phyloP scores from a whole-genome alignment of 768 basidiomycete genomes.

The Suillus variegatus region DNA sequence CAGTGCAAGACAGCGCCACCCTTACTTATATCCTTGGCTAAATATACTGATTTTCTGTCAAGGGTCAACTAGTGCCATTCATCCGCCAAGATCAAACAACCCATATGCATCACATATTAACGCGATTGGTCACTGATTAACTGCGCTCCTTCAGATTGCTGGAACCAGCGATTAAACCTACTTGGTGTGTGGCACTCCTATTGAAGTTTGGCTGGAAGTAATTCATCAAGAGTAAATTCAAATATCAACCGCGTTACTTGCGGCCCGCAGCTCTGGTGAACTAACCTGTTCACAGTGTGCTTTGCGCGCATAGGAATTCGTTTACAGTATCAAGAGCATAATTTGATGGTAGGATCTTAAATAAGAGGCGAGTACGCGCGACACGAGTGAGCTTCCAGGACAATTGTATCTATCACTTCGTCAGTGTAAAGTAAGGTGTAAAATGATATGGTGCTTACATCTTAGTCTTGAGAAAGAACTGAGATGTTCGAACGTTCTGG shows the following conservation, averaged over 20 bases:
- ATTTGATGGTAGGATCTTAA: background rate
- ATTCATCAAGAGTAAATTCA: background rate
- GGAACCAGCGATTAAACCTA: background rate
- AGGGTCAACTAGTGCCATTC: background rate
- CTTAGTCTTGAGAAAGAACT: too few species aligned
- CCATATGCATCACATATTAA: background rate
- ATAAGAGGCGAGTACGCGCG: too few species aligned
- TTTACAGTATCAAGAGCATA: background rate
- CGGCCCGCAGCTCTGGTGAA: background rate
- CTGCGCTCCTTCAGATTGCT: background rate
- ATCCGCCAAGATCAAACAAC: background rate
- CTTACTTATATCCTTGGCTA: background rate
- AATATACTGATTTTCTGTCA: background rate
- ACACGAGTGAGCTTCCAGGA: too few species aligned
- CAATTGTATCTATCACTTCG: too few species aligned
- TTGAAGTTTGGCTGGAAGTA: background rate
- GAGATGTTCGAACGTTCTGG: too few species aligned
- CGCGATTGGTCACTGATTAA: background rate
- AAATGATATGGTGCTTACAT: too few species aligned
- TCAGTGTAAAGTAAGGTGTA: too few species aligned
- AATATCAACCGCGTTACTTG: background rate
- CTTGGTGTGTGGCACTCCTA: background rate
- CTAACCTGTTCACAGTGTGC: background rate
- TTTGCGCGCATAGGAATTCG: background rate
- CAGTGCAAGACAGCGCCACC: background rate